Conservation (phyloP, 352 stramenopile genomes). For the Lagenidium sp. region DNA sequence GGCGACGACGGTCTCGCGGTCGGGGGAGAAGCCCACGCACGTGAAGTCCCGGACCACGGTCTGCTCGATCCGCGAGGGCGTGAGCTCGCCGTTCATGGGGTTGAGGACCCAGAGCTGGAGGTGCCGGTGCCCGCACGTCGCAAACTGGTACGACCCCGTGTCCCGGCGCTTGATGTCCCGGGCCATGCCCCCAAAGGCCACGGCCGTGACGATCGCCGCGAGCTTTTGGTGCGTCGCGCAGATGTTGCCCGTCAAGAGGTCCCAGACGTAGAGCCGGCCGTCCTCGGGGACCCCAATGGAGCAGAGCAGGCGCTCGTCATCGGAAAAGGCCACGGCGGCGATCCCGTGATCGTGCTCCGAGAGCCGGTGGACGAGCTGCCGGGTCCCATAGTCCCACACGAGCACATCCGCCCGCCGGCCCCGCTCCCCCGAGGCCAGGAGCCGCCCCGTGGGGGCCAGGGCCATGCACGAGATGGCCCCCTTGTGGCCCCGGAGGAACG, state of each 20-base stretch:
- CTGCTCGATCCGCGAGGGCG: slow-evolving; percentile 61
- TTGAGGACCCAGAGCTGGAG: slow-evolving; percentile 84
- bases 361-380: slow-evolving; percentile 71
- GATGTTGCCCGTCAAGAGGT: slow-evolving; percentile 83
- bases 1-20: slow-evolving; percentile 74
- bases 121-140: slow-evolving; percentile 67
- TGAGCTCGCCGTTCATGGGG: slow-evolving; percentile 72
- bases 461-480: slow-evolving; percentile 72
- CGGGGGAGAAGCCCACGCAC: slow-evolving; percentile 71
- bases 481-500: slow-evolving; percentile 82
- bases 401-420: slow-evolving; percentile 80
- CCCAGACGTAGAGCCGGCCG: slow-evolving; percentile 86
- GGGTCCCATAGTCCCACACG: slow-evolving; percentile 81
- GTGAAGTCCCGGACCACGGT: slow-evolving; percentile 76
- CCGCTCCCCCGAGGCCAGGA: slow-evolving; percentile 81
- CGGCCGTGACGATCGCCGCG: slow-evolving; percentile 34
- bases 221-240: slow-evolving; percentile 78
- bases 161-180: slow-evolving; percentile 89
- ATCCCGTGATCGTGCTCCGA: slow-evolving; percentile 90
- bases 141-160: slow-evolving; percentile 84
- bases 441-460: slow-evolving; percentile 62
- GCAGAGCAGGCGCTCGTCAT: slow-evolving; percentile 86
- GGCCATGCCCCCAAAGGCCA: slow-evolving; percentile 79
- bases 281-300: slow-evolving; percentile 74
- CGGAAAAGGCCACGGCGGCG: slow-evolving; percentile 79